A percentile compares a stretch with the other conserved stretches of the same genome.
Evolutionary conservation across 1,284 basidiomycete species (phyloP).

Genomic region (Neonothopanus nambi): DNA sequence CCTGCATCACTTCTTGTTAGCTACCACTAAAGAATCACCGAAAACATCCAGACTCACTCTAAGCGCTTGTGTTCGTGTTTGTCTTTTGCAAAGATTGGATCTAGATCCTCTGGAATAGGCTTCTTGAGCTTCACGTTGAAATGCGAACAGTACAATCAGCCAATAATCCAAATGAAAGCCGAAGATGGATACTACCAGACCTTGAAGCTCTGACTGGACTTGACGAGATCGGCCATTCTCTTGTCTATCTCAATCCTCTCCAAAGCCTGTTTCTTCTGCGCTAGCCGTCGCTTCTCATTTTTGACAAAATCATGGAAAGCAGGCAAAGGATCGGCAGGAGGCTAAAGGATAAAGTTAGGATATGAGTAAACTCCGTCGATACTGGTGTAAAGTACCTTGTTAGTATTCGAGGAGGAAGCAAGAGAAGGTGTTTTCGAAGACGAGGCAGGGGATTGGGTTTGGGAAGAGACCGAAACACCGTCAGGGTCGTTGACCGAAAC

Average conservation of each 20-base stretch:
- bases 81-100: conserved; percentile 88
- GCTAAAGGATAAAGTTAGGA: conserved; percentile 34
- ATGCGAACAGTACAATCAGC: conserved; percentile 7
- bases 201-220: conserved; percentile 90
- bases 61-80: conserved; percentile 84
- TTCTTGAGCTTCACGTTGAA: conserved; percentile 71
- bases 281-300: conserved; percentile 83
- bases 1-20: too few species aligned
- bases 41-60: too few species aligned
- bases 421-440: conserved; percentile 61
- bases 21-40: too few species aligned
- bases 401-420: conserved; percentile 39
- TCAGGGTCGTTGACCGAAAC: conserved; percentile 73
- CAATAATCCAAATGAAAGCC: neutral
- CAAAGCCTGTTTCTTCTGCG: conserved; percentile 88
- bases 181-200: too few species aligned
- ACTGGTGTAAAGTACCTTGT: conserved; percentile 36
- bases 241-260: conserved; percentile 94
- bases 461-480: too few species aligned
- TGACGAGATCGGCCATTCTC: conserved; percentile 86
- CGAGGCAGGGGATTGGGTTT: conserved; percentile 41
- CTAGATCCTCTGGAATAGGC: conserved; percentile 91
- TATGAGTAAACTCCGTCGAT: conserved; percentile 7
- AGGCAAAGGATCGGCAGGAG: conserved; percentile 69
- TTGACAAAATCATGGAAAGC: conserved; percentile 91